Conservation (phyloP, 2,329 filamentous ascomycete species). For the Graphiopsis chlorocephala region DNA sequence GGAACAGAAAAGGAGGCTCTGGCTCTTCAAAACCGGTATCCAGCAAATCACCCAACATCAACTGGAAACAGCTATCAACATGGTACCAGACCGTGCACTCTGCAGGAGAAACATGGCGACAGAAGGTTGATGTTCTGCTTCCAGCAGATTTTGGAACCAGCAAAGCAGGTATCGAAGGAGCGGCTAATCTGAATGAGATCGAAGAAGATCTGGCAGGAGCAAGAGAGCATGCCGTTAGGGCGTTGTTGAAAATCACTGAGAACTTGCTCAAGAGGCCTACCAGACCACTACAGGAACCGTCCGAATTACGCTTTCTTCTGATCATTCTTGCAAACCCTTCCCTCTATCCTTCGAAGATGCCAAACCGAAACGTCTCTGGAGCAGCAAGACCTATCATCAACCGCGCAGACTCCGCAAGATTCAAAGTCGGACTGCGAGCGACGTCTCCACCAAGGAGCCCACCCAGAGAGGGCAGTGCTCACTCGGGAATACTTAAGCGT, state of each 20-base stretch:
- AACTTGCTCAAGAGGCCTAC: constrained; percentile 76
- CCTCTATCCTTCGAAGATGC: constrained; percentile 50
- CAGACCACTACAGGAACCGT: constrained; percentile 62
- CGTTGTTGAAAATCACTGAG: constrained; percentile 75
- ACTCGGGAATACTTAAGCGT: constrained; percentile 82
- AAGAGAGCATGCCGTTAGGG: constrained; percentile 66
- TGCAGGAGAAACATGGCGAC: constrained; percentile 65
- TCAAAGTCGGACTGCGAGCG: constrained; percentile 2
- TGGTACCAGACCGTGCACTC: constrained; percentile 74
- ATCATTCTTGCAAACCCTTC: constrained; percentile 78
- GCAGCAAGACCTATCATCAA: not conserved
- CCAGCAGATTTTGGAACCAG: constrained; percentile 23
- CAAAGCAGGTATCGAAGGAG: constrained; percentile 46
- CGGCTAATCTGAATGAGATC: constrained; percentile 42
- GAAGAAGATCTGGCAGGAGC: constrained; percentile 57
- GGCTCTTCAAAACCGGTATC: constrained; percentile 45
- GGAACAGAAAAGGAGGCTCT: constrained; percentile 29
- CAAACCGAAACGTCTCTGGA: not conserved
- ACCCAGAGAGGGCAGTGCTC: constrained; percentile 32
- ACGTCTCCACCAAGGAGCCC: not conserved
- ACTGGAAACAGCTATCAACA: constrained; percentile 67
- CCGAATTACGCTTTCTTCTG: constrained; percentile 73
- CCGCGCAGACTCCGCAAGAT: not conserved
- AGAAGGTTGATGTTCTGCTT: constrained; percentile 50
- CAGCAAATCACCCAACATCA: constrained; percentile 64